Evolutionary conservation across 495 filamentous ascomycete genomes (phyloP).

Genomic region (Talaromyces wortmannii): DNA sequence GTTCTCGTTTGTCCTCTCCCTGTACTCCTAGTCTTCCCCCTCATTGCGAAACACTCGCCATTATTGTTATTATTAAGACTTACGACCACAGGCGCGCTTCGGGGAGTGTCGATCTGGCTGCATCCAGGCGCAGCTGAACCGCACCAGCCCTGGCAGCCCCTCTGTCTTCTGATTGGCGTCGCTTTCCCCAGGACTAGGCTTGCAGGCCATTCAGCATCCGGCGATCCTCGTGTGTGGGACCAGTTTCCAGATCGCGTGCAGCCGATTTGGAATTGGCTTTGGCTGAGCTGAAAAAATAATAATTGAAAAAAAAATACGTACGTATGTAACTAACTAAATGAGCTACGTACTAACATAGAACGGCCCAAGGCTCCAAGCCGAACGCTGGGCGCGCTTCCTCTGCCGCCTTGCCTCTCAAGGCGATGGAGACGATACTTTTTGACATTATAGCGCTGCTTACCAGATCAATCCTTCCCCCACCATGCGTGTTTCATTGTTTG

Average conservation of each 20-base stretch:
- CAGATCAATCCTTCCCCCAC: not conserved
- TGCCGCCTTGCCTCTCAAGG: not conserved
- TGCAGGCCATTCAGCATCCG: not conserved
- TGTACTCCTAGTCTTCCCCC: no score
- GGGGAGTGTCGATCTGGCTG: not conserved
- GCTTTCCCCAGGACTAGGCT: not conserved
- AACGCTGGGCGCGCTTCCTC: not conserved
- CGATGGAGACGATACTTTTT: not conserved
- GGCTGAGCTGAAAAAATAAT: not conserved
- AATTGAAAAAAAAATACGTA: no score
- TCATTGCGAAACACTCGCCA: no score
- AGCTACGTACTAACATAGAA: no score
- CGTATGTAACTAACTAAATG: no score
- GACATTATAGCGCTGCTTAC: not conserved
- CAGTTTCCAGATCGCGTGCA: not conserved
- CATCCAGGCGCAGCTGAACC: constrained; percentile 6
- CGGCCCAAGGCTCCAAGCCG: no score
- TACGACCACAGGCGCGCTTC: not conserved
- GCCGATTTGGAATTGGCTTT: not conserved
- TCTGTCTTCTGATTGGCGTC: constrained; percentile 13
- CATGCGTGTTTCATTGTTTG: not conserved
- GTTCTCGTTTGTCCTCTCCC: no score
- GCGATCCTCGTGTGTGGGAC: not conserved
- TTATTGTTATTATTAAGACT: no score
- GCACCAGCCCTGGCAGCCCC: constrained; percentile 10